Base-by-base conservation (phyloP, 129 eudicot species). In the Solidago caesia region DNA sequence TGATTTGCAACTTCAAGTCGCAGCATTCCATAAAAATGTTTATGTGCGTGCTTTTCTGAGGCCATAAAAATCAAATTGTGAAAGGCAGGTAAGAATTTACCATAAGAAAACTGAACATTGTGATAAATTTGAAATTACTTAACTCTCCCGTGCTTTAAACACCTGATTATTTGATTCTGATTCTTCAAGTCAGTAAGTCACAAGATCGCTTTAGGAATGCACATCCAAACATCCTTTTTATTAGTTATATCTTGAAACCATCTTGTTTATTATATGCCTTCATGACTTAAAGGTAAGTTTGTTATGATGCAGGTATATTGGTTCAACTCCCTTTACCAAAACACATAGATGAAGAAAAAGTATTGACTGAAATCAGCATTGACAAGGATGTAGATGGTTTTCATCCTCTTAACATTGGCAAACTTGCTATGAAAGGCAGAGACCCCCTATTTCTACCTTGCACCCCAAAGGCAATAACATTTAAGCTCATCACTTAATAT, bases 351-450 rank as follows among this genome's bases (percentile, higher is more conserved):
- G 99, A 95, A 83, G 99, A 91, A 80, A 91, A 84, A 66, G 84
- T 95, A 4, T 66, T 91, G 48, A 76, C 81, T 41, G 96, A 87
- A 84, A 91, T 95, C 64, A 87, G 91, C 81, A 84, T 95, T n/a
- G 94, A 95, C 29, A 95, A 95, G 85, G 99, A 95, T 67, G 99
- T 95, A 2, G 99, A 95, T 85, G 99, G 99, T 15, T 91, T 95
- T 81, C 99, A 95, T 79, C 99, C 99, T 77, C 82, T 95, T 68
- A 95, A 95, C 86, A 95, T 95, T 58, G 99, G 99, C 43, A 95
- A 95, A 72, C 92, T 95, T 79, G 99, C 99, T 44, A 95, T 95
- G 99, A 95, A 95, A 84, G 99, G 97, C 87, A 85, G 99, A 84
- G 91, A 91, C 45, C 99, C 99, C 13, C 83, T 95, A 46, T 95